A percentile compares a stretch with the other conserved stretches of the same genome.
Conservation (phyloP, 2,329 filamentous ascomycete genomes). For the Fusarium temperatum region DNA sequence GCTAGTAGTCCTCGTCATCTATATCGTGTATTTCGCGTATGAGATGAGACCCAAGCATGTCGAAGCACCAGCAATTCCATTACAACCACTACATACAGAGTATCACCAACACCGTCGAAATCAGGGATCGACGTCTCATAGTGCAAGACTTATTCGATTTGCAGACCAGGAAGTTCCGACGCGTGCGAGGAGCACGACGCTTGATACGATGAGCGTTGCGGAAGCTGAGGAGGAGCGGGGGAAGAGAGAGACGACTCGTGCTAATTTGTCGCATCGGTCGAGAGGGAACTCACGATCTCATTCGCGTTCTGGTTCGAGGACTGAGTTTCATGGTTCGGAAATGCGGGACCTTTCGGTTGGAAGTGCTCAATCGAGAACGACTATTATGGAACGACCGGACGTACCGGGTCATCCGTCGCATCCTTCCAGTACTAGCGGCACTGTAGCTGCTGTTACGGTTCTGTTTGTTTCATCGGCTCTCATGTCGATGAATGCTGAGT, state of each 20-base stretch:
- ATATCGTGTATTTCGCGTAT: slow-evolving; percentile 77
- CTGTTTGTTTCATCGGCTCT: slow-evolving; percentile 63
- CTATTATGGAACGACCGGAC: background rate
- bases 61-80: slow-evolving; percentile 76
- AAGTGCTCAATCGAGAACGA: slow-evolving; percentile 12
- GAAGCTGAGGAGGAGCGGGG: slow-evolving; percentile 14
- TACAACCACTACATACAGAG: slow-evolving; percentile 65
- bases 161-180: slow-evolving; percentile 36
- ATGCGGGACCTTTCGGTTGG: slow-evolving; percentile 37
- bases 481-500: slow-evolving; percentile 69
- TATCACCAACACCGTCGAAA: slow-evolving; percentile 8
- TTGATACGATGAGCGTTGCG: slow-evolving; percentile 9
- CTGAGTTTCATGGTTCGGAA: slow-evolving; percentile 30
- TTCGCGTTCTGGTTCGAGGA: slow-evolving; percentile 30
- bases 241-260: slow-evolving; percentile 7
- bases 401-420: background rate
- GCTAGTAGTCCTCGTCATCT: slow-evolving; percentile 77
- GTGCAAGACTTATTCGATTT: slow-evolving; percentile 45
- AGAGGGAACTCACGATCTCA: slow-evolving; percentile 40
- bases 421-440: slow-evolving; percentile 25
- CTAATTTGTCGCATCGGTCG: slow-evolving; percentile 33
- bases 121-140: slow-evolving; percentile 6
- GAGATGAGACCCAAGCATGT: slow-evolving; percentile 72
- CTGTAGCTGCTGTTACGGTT: slow-evolving; percentile 56
- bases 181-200: slow-evolving; percentile 27